phyloP scores from a whole-genome alignment of 2,329 filamentous ascomycete species.

The Elsinoe fawcettii region DNA sequence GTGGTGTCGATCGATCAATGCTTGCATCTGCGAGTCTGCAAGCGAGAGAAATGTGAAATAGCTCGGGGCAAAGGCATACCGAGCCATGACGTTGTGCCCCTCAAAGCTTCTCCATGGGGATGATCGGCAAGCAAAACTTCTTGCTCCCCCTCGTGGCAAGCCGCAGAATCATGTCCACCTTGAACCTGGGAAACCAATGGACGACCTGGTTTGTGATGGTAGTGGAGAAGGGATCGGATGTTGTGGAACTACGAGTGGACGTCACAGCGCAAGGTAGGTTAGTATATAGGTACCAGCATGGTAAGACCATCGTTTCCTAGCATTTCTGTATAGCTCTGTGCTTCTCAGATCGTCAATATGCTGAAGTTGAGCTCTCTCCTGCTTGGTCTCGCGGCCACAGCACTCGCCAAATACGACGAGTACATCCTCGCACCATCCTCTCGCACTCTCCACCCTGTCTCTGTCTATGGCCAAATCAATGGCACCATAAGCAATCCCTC shows the following conservation, averaged over 20 bases:
- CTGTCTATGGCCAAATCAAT: constrained; percentile 33
- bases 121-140: constrained; percentile 5
- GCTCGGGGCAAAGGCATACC: neutral
- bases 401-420: constrained; percentile 30
- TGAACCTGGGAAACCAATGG: neutral
- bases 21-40: neutral
- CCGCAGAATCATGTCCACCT: neutral
- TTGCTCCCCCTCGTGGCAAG: neutral
- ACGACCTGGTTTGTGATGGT: neutral
- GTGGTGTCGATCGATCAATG: neutral
- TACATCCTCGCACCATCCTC: constrained; percentile 38
- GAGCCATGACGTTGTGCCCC: constrained; percentile 7
- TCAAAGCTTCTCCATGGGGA: constrained; percentile 8
- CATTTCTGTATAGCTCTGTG: neutral
- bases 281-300: neutral
- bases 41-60: neutral
- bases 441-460: constrained; percentile 29
- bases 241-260: neutral
- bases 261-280: neutral
- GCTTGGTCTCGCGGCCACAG: neutral
- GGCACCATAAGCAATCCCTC: constrained; percentile 33
- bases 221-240: neutral
- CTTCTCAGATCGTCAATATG: neutral
- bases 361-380: neutral
- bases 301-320: neutral